Base-by-base conservation (phyloP, 495 filamentous ascomycete species). In the Aspergillus bertholletiae region DNA sequence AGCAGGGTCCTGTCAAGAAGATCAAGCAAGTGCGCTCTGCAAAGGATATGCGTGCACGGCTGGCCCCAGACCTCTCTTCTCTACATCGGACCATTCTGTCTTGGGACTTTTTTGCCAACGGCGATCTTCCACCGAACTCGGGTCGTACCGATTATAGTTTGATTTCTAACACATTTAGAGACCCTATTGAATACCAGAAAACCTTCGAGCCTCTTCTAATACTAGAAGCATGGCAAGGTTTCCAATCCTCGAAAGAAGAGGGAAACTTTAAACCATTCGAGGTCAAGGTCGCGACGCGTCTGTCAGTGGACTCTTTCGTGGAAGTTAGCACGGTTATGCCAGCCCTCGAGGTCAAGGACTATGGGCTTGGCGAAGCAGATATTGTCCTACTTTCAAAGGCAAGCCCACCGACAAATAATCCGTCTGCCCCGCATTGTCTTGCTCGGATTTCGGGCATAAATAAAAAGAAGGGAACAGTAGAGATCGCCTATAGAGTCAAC, bases 141-240 rank as follows among this genome's bases (percentile, higher is more conserved):
- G 83, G 82, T 49, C 80, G 80, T 21, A 84, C 84, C 24, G 81
- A 85, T 32, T 96, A 92, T 62, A 82, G 74, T 44, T 71, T 80
- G 30, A 92, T 98, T 8, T 82, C 86, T 30, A 86, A 88, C 60
- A 79, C 81, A 0, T 98, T 96, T 71, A 70, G 74, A 32, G 84
- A 87, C 51, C 87, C 90, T 17, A 66, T 70, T 46, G 84, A 88
- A 49, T 98, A 97, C 64, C 89, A 96, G 70, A 77, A 81, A 46
- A 93, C 90, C 0, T 98, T 97, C 75, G 84, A 92, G 53, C 95
- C 94, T 11, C 76, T 98, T 34, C 80, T 98, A 28, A 84, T 95
- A 44, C 85, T 96, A 45, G 94, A 98, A 69, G 93, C 92, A 46
- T 98, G 94, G 94, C 89, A 96, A 67, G 87, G 89, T 1, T 94